Evolutionary conservation across 768 basidiomycete species (phyloP), one percentile per base, ranked within the genome.

Genomic region (Suillus clintonianus): DNA sequence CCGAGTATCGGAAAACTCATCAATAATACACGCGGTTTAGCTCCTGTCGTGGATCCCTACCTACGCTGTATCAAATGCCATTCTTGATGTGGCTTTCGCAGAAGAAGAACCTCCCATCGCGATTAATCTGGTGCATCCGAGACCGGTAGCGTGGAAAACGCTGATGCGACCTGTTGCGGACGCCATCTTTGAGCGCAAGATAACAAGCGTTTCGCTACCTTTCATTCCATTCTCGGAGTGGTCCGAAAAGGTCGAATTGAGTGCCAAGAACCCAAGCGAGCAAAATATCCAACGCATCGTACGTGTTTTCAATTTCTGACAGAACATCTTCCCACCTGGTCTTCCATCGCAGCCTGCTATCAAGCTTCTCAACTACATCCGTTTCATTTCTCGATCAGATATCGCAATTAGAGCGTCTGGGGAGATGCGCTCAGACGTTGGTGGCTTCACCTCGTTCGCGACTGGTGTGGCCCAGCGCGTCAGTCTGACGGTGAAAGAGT

Each of bases 221-320:
- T 43, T 76, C 24, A 66, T 76, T 4, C 70, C 76, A 1, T 72
- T 70, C 59, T 37, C 27, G 24, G 72, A 75, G 17, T 78, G 77
- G 77, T 57, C 74, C 36, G 55, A 61, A 14, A 63, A 58, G 5
- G 59, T 78, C 7, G 66, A 70, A 51, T n/a, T 34, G 22, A 37
- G 50, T 22, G 58, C 50, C 22, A 27, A 50, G 7, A 22, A 17
- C 17, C 39, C 67, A 17, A 67, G 57, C 7, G 66, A 66, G 14
- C 68, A 71, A 32, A 71, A 71, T 51, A 60, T 72, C 11, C 64
- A 67, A 22, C 59, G 65, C 17, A 69, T 76, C 22, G 75, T 76
- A 57, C 57, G 75, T 70, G 19, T 30, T 19, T 42, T 77, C 1
- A 5, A 43, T 27, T 17, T 14, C 10, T 39, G 11, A 4, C 43